Base-by-base conservation (phyloP, 495 filamentous ascomycete genomes). In the Aspergillus ostianus region DNA sequence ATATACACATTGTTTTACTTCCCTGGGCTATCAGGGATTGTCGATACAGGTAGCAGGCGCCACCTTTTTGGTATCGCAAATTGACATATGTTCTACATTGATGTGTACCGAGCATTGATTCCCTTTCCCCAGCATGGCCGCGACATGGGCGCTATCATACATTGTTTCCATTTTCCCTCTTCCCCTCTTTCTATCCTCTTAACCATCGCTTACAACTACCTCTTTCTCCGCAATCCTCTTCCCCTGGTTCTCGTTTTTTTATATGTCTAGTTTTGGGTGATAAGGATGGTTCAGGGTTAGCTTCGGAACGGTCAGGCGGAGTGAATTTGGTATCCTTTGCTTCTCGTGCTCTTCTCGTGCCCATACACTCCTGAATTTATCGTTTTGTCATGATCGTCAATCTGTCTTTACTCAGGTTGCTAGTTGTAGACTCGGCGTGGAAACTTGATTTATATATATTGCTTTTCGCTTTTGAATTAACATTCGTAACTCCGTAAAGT, bases 21-120 rank as follows among this genome's bases (percentile, higher is more conserved):
- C 49, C 18, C 56, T 47, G 48, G 53, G 60, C 59, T 51, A 63
- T 55, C 57, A 59, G 36, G 36, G 36, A 41, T 41, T 12, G 47
- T 66, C 60, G 64, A 73, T 75, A 68, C 63, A 70, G 66, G 67
- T 66, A 69, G 51, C 66, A 44, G 67, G 70, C 69, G 72, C 65
- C 61, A 62, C 44, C 49, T 15, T 68, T 67, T 68, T 64, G 65
- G 62, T 63, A 62, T 66, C 51, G 45, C 60, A 63, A 56, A 63
- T 63, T 64, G 58, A 60, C 55, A 59, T 59, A 59, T 63, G 47
- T 58, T 58, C 54, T 55, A 29, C 45, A 57, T 60, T 44, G 30
- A 47, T 45, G 32, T 58, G 48, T 47, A 44, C 50, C 54, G 46
- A 59, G 57, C 60, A 55, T 58, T 55, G 46, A 54, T 55, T 30